Evolutionary conservation across 179 eudicot genomes (phyloP).

Genomic region (Vitellaria paradoxa): DNA sequence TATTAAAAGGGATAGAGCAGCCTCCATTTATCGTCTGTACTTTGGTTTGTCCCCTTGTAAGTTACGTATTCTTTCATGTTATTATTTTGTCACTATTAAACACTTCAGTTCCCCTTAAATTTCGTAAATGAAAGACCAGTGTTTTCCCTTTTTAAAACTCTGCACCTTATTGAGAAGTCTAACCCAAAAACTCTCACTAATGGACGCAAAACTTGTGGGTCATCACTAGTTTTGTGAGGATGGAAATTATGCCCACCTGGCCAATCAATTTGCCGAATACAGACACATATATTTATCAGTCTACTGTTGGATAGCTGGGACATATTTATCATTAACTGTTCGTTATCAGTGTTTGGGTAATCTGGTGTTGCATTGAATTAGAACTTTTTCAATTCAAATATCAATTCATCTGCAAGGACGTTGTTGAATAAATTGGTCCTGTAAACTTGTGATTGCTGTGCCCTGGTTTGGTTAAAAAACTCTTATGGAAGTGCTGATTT

Average conservation of each 20-base stretch:
- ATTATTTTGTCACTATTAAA: not conserved
- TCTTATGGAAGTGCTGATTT: not conserved
- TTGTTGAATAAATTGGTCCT: not conserved
- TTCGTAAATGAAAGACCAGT: not conserved
- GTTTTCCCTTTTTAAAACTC: not conserved
- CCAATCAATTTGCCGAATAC: not conserved
- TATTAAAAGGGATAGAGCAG: conserved; percentile 60
- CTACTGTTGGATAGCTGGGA: not conserved
- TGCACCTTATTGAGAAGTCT: not conserved
- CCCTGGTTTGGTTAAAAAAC: not conserved
- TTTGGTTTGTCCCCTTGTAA: conserved; percentile 70
- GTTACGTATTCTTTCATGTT: conserved; percentile 16
- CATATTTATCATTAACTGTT: not conserved
- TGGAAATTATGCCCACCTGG: not conserved
- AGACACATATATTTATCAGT: not conserved
- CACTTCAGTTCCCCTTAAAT: not conserved
- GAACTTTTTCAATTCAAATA: not conserved
- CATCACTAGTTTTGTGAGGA: not conserved
- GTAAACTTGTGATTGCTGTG: conserved; percentile 19
- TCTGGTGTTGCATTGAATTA: no score
- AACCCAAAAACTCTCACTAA: not conserved
- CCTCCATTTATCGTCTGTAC: conserved; percentile 54
- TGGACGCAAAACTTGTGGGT: not conserved
- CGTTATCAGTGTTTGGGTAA: no score
- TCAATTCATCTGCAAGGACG: no score